These are phyloP conservation scores for Kurtzmaniella cleridarum DNA, from an alignment of 805 yeast genomes.

Conservation along the genomic window DNA sequence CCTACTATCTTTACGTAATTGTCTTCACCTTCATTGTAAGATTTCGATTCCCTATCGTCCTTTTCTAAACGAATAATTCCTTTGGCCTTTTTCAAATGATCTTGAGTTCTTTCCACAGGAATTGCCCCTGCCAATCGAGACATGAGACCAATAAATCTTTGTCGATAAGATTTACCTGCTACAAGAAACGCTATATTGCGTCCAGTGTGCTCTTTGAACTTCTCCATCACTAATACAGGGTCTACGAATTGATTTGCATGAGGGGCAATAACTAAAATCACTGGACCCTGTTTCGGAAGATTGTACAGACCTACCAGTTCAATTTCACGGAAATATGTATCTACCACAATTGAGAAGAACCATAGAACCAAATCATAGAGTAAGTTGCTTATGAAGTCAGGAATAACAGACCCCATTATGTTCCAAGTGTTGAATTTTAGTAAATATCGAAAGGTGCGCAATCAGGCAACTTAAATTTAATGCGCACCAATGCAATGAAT, in stretches of 20 bases:
- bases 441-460: neutral
- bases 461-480: neutral
- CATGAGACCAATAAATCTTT: conserved; percentile 25
- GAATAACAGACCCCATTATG: neutral
- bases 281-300: conserved; percentile 32
- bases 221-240: conserved; percentile 32
- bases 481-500: too few species aligned
- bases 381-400: neutral
- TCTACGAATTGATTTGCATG: conserved; percentile 41
- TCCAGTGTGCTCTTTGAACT: conserved; percentile 24
- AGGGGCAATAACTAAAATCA: conserved; percentile 38
- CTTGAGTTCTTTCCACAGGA: conserved; percentile 41
- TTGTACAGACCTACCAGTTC: conserved; percentile 32
- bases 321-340: conserved; percentile 38
- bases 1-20: conserved; percentile 21
- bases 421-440: too few species aligned
- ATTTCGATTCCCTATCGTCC: conserved; percentile 4
- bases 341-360: conserved; percentile 29
- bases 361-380: conserved; percentile 27
- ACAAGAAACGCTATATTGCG: conserved; percentile 31
- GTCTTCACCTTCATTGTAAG: conserved; percentile 9
- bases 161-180: conserved; percentile 32
- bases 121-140: conserved; percentile 31
- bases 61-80: conserved; percentile 25
- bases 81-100: conserved; percentile 21